phyloP scores from a whole-genome alignment of 306 rosid species.

The Cicer pinnatifidum region DNA sequence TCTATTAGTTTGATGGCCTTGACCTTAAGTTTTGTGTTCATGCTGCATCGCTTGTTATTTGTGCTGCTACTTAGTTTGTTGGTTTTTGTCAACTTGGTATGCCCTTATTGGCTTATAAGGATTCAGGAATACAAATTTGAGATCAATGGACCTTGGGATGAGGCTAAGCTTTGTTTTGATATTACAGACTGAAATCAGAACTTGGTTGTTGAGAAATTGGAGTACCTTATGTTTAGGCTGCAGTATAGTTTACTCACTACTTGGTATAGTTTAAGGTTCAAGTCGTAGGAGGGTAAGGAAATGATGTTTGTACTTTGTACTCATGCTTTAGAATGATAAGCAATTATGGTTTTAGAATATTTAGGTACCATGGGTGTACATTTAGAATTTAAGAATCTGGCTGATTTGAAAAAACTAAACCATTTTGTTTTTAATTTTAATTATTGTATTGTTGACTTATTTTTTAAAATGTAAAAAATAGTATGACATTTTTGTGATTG shows the following conservation, averaged over 20 bases:
- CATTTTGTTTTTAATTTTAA: background rate
- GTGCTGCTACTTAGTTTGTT: conserved; percentile 66
- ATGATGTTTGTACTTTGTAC: conserved; percentile 12
- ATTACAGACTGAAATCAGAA: conserved; percentile 66
- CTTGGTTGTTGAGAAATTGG: conserved; percentile 12
- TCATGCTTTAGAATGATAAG: background rate
- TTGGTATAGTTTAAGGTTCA: conserved; percentile 25
- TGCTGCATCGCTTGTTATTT: conserved; percentile 61
- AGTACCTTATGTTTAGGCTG: conserved; percentile 4
- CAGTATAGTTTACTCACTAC: background rate
- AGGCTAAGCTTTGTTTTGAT: conserved; percentile 92
- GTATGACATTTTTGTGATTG: background rate
- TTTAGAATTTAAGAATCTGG: background rate
- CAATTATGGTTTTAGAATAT: background rate
- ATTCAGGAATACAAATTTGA: conserved; percentile 91
- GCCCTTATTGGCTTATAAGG: conserved; percentile 90
- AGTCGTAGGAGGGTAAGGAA: background rate
- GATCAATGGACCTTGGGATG: conserved; percentile 98
- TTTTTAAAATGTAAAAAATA: too few species aligned
- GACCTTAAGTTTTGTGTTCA: conserved; percentile 68
- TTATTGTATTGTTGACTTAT: background rate
- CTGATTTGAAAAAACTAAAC: background rate
- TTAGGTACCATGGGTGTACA: conserved; percentile 9
- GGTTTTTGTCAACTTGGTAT: conserved; percentile 73
- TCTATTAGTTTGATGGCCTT: conserved; percentile 63